Evolutionary conservation across 192 early-diverging fungal species (phyloP).

Genomic region (Jimgerdemannia flammicorona): DNA sequence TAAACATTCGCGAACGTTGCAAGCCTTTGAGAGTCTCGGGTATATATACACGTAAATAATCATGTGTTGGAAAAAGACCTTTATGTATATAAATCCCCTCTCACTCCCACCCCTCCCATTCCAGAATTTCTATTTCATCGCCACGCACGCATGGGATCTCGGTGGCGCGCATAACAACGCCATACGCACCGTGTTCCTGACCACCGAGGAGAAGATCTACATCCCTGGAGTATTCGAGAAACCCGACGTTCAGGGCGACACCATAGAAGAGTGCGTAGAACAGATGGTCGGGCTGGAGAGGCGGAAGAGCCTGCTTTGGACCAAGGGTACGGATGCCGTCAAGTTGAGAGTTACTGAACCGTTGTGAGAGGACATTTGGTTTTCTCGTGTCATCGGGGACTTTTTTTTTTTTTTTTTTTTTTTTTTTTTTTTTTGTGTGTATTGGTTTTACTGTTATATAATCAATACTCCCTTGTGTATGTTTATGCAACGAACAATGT

Average conservation of each 20-base stretch:
- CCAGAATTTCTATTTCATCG: slow-evolving; percentile 29
- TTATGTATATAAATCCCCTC: not conserved
- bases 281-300: slow-evolving; percentile 18
- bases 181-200: slow-evolving; percentile 20
- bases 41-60: too few relatives aligned
- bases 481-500: too few relatives aligned
- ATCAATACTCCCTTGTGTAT: too few relatives aligned
- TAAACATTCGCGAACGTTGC: not conserved
- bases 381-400: too few relatives aligned
- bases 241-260: slow-evolving; percentile 19
- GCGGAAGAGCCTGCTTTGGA: not conserved
- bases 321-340: not conserved
- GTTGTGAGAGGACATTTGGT: too few relatives aligned
- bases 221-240: slow-evolving; percentile 3
- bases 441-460: too few relatives aligned
- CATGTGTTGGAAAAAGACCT: not conserved
- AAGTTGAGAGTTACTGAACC: too few relatives aligned
- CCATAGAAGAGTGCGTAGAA: slow-evolving; percentile 13
- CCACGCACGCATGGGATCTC: slow-evolving; percentile 29
- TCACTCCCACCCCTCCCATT: not conserved
- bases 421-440: too few relatives aligned
- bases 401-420: too few relatives aligned
- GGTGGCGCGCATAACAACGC: slow-evolving; percentile 22
- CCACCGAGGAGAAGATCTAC: slow-evolving; percentile 13
- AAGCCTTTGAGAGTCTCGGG: too few relatives aligned